These are phyloP conservation scores for Ganoderma boninense DNA, from an alignment of 1,284 basidiomycete genomes.

Conservation along the genomic window DNA sequence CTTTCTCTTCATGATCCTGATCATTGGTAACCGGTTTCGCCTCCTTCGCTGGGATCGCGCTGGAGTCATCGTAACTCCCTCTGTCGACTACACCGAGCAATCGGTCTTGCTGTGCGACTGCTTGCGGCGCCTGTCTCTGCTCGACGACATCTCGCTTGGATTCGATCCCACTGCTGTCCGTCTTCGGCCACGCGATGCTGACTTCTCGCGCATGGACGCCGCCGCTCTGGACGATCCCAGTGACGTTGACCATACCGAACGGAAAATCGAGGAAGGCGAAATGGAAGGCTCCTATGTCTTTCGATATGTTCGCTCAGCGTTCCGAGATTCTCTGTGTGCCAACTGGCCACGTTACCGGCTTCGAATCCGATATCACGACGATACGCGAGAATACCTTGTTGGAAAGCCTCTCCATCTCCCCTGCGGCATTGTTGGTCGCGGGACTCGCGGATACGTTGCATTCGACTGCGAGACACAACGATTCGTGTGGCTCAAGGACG, in stretches of 20 bases:
- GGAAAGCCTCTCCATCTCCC: conserved; percentile 7
- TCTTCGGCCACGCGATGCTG: neutral
- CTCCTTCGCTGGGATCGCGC: conserved; percentile 5
- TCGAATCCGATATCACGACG: neutral
- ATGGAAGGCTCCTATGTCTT: neutral
- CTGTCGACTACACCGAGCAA: neutral
- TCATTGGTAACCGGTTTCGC: neutral
- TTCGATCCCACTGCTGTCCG: conserved; percentile 3
- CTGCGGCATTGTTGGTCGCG: neutral
- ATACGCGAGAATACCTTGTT: conserved; percentile 3
- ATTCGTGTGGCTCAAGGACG: conserved; percentile 21
- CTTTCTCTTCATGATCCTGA: conserved; percentile 1
- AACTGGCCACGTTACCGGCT: conserved; percentile 11
- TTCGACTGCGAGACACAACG: neutral
- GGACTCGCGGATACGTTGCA: conserved; percentile 7
- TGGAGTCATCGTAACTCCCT: neutral
- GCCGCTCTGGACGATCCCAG: neutral
- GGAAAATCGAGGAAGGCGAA: neutral
- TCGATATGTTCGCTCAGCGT: neutral
- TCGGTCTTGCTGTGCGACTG: neutral
- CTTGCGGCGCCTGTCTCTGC: neutral
- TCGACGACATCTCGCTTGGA: neutral
- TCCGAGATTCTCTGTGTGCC: neutral
- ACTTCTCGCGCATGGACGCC: neutral
- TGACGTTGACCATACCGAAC: neutral